Base-by-base conservation (phyloP, 108 stramenopile species). In the Craspedostauros australis region DNA sequence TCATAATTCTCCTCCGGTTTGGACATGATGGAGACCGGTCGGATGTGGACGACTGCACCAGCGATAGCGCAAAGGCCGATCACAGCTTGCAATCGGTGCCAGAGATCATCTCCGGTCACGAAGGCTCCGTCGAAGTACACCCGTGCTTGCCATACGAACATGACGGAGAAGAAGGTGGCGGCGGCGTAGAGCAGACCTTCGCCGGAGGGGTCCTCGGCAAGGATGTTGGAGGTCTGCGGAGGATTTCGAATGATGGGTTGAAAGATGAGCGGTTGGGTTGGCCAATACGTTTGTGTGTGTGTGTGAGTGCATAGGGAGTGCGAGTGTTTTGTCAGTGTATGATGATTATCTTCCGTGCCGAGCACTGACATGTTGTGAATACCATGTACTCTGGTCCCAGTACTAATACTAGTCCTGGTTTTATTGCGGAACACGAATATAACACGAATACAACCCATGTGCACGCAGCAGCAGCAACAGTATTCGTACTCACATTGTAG, bases 401-500 rank as follows among this genome's bases (percentile, higher is more conserved):
- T n/a, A n/a, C n/a, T n/a, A n/a, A n/a, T n/a, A n/a, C n/a, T n/a
- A n/a, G n/a, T n/a, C n/a, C n/a, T n/a, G n/a, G n/a, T n/a, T n/a
- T n/a, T n/a, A n/a, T n/a, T n/a, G n/a, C n/a, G n/a, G n/a, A n/a
- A n/a, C n/a, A n/a, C n/a, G n/a, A n/a, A n/a, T n/a, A n/a, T n/a
- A n/a, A n/a, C n/a, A n/a, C n/a, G n/a, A n/a, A n/a, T n/a, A n/a
- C n/a, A n/a, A n/a, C n/a, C n/a, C n/a, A 49, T 19, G 3, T 19
- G 1, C 12, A 36, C 4, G n/a, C 36, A 2, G 8, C 51, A 53
- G 2, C 1, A 39, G 34, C 12, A 36, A 1, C 22, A n/a, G n/a
- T n/a, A n/a, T n/a, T n/a, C n/a, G n/a, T n/a, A 4, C 54, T 26
- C 15, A 79, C 50, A 47, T 82, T 82, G 54, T 79, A 82, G 6